Base-by-base conservation (phyloP, 2,329 filamentous ascomycete species). In the Colletotrichum melonis region DNA sequence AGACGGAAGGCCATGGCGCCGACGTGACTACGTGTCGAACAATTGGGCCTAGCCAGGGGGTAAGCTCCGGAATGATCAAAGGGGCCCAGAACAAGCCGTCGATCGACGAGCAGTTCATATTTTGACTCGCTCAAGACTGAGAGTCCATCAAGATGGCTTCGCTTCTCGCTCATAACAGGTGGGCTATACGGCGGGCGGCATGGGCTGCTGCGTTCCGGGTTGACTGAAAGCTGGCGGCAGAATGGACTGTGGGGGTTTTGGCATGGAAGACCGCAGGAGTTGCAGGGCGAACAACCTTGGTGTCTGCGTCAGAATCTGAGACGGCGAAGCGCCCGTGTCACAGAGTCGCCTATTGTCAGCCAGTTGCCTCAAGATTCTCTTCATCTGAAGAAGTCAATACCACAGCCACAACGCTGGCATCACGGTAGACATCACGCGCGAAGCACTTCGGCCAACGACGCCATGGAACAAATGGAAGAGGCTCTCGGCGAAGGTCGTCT, bases 291-390 rank as follows among this genome's bases (percentile, higher is more conserved):
- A 68, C 65, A 63, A 69, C 69, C 65, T 63, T 49, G 70, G 59
- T 30, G 66, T 19, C 28, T 49, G 70, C 70, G 19, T 73, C 70
- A 73, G 59, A 73, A 65, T 64, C 67, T 59, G 70, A 73, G 70
- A 73, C 67, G 42, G 49, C 52, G 71, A 73, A 63, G 62, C 71
- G 67, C 68, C 66, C 28, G 46, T 58, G 71, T 67, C 54, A 30
- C 67, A 72, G 46, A 69, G 55, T 55, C 46, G 35, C 32, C 30
- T 71, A 57, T 57, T 58, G 35, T 46, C 52, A 63, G 38, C 26
- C 35, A 14, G 26, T 35, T 63, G 67, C 71, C 11, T 73, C 67
- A 73, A 49, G 62, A 63, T 32, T 67, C 24, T 42, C 30, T 62
- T 46, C 49, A 30, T 62, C 57, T 28, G 62, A 26, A 64, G n/a